phyloP scores from a whole-genome alignment of 192 early-diverging fungal genomes.

The Haplosporangium gracile region DNA sequence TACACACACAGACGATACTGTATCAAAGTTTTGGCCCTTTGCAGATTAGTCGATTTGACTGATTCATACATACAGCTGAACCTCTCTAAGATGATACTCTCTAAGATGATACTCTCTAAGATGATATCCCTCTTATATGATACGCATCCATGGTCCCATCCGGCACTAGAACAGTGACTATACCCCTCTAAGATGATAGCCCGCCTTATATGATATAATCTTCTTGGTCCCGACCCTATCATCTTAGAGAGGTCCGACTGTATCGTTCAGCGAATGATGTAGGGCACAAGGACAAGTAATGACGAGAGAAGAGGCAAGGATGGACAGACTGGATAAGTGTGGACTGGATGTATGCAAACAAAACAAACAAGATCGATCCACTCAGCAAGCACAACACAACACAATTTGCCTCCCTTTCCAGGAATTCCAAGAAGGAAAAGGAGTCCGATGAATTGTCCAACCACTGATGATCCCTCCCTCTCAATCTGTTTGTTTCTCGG shows the following conservation, averaged over 20 bases:
- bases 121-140: too few species aligned
- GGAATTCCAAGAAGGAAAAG: not conserved
- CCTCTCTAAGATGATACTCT: too few species aligned
- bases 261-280: not conserved
- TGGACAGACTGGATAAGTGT: not conserved
- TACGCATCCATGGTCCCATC: too few species aligned
- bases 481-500: not conserved
- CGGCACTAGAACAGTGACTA: too few species aligned
- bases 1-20: not conserved
- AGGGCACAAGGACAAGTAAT: not conserved
- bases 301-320: not conserved
- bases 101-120: too few species aligned
- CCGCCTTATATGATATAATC: too few species aligned
- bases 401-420: not conserved
- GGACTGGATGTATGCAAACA: not conserved
- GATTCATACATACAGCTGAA: too few species aligned
- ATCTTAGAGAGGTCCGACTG: too few species aligned
- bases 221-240: too few species aligned
- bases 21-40: not conserved
- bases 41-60: not conserved
- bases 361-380: not conserved
- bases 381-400: not conserved
- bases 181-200: too few species aligned
- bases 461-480: not conserved
- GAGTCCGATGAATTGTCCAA: not conserved